phyloP scores from a whole-genome alignment of 2,329 filamentous ascomycete genomes.

The Epichloe aotearoae region DNA sequence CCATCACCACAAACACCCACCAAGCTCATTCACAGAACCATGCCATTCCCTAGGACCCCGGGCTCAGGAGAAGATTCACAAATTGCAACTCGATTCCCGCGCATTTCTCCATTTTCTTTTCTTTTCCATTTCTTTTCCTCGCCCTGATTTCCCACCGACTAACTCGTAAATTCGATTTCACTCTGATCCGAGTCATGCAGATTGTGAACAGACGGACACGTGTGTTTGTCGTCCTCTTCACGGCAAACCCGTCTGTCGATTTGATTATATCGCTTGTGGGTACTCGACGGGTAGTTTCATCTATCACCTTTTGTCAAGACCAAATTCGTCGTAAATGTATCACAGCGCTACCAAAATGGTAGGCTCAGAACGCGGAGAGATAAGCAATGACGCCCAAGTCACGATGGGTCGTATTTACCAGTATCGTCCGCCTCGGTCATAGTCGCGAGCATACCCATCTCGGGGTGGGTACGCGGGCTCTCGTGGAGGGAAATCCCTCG shows the following conservation, averaged over 20 bases:
- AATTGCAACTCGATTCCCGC: background rate
- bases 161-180: background rate
- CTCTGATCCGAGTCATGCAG: background rate
- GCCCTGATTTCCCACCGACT: background rate
- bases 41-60: background rate
- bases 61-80: background rate
- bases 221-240: background rate
- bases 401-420: conserved; percentile 27
- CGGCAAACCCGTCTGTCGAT: background rate
- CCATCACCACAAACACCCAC: background rate
- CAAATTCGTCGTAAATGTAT: conserved; percentile 11
- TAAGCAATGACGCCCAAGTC: conserved; percentile 5
- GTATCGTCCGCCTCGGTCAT: conserved; percentile 37
- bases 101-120: too few species aligned
- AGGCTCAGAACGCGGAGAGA: background rate
- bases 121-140: background rate
- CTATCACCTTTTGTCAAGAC: conserved; percentile 24
- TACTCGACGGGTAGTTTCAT: conserved; percentile 11
- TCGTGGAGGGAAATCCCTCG: conserved; percentile 36
- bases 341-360: background rate
- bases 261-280: background rate
- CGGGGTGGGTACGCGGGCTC: conserved; percentile 25
- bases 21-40: background rate
- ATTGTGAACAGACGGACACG: background rate
- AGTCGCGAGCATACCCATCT: conserved; percentile 32